Evolutionary conservation across 1,284 basidiomycete genomes (phyloP).

Genomic region (Boletus mariae): DNA sequence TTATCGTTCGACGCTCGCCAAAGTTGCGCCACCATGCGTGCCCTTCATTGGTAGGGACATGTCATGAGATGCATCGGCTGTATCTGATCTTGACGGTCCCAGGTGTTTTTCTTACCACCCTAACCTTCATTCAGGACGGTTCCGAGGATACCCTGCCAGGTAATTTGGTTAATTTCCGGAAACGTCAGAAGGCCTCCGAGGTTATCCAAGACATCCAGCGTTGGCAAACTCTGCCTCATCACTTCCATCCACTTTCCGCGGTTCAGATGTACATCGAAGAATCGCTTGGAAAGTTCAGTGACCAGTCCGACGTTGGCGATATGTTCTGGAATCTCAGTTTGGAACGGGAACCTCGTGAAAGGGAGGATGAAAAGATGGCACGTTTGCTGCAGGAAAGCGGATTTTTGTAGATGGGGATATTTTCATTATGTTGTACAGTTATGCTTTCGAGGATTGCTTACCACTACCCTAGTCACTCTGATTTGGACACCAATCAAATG

Average conservation of each 20-base stretch:
- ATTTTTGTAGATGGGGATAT: conserved; percentile 53
- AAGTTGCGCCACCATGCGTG: conserved; percentile 90
- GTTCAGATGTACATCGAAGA: conserved; percentile 80
- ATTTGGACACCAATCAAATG: neutral
- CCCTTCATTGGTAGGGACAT: conserved; percentile 84
- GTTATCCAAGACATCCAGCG: conserved; percentile 95
- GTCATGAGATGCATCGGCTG: neutral
- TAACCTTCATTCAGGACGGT: conserved; percentile 99
- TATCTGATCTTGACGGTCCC: conserved; percentile 3
- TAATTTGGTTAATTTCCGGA: conserved; percentile 92
- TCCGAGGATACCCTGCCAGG: conserved; percentile 84
- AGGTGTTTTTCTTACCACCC: conserved; percentile 94
- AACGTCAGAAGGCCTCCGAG: conserved; percentile 90
- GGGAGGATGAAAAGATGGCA: conserved; percentile 93
- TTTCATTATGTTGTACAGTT: conserved; percentile 23
- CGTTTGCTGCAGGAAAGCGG: conserved; percentile 84
- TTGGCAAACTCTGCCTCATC: conserved; percentile 91
- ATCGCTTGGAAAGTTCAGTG: conserved; percentile 66
- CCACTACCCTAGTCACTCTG: conserved; percentile 4
- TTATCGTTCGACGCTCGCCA: conserved; percentile 84
- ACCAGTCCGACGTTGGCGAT: conserved; percentile 59
- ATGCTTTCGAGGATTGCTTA: conserved; percentile 13
- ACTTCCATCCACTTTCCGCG: conserved; percentile 67
- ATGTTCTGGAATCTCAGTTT: conserved; percentile 85
- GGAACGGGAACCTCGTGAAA: conserved; percentile 86